Base-by-base conservation (phyloP, 1,284 basidiomycete genomes). In the Fomitopsis schrenkii region DNA sequence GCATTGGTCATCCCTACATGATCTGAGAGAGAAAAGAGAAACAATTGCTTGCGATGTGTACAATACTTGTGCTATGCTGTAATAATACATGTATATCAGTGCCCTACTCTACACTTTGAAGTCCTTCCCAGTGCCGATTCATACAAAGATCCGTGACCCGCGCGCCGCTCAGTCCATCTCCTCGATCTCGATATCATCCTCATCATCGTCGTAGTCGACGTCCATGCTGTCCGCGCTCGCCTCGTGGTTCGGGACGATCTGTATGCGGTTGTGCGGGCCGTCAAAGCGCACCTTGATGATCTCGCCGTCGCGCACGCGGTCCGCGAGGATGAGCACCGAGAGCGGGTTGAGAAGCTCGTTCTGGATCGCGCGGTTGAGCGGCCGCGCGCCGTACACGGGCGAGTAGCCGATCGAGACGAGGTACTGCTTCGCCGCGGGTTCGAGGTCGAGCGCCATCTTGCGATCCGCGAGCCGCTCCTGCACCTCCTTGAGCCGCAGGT, bases 321-420 rank as follows among this genome's bases (percentile, higher is more conserved):
- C 94, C 42, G 93, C 89, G 54, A 99, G 86, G 55, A 99, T 83
- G 78, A 94, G 84, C 63, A 93, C 80, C 19, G 94, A 95, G 52
- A 99, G 79, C 9, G 97, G 97, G 75, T 97, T 96, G 68, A 99
- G 83, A 54, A 99, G 81, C 73, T 98, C 94, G 70, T 86, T 89
- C 76, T 98, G 95, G 70, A 99, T 97, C 8, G 93, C 85, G 46
- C 96, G 85, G 71, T 94, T 92, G 65, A 99, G 84, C 2, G 97
- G 97, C 59, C 97, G 87, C 59, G 96, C 97, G 67, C 95, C 94
- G 70, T 96, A 95, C 41, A 80, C 77, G 3, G 91, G 82, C 52
- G 91, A 93, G 77, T 95, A 98, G 0, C 96, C 95, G 50, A 90
- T 83, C 35, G 89, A 88, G 62, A 85, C 86, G 54, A 98, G 85